Conservation (phyloP, 371 early-diverging fungal genomes). For the Mortierella sp. region DNA sequence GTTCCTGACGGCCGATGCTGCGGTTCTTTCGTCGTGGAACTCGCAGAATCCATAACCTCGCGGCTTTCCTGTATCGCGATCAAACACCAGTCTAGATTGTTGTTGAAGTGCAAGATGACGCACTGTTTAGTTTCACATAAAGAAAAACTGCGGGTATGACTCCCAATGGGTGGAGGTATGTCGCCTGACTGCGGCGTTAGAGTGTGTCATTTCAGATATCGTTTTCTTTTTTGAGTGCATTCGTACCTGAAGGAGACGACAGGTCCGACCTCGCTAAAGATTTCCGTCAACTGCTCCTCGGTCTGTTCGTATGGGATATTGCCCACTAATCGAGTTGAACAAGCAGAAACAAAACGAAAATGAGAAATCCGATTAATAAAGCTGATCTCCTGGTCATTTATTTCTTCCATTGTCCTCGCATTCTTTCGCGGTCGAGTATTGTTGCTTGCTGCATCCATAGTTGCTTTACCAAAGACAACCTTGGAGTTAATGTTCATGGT, state of each 20-base stretch:
- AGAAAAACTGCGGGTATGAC: background rate
- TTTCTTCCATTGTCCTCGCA: background rate
- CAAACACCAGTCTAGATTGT: slow-evolving; percentile 78
- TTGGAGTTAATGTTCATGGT: slow-evolving; percentile 41
- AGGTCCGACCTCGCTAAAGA: slow-evolving; percentile 92
- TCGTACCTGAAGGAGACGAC: slow-evolving; percentile 80
- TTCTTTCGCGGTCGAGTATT: background rate
- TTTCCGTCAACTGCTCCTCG: slow-evolving; percentile 90
- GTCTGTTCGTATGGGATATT: slow-evolving; percentile 91
- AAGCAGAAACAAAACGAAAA: slow-evolving; percentile 5
- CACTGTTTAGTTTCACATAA: background rate
- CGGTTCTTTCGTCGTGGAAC: slow-evolving; percentile 73
- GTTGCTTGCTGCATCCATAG: background rate
- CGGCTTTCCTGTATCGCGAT: slow-evolving; percentile 90
- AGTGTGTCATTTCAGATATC: no score
- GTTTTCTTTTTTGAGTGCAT: background rate
- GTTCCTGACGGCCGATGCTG: slow-evolving; percentile 43
- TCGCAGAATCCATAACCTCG: slow-evolving; percentile 94
- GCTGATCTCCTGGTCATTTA: background rate
- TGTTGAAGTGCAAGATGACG: background rate
- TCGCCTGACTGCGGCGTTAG: background rate
- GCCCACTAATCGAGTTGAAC: slow-evolving; percentile 66
- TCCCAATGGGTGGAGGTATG: no score
- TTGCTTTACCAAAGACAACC: slow-evolving; percentile 68
- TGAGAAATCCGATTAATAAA: slow-evolving; percentile 8